Evolutionary conservation across 2,329 filamentous ascomycete genomes (phyloP).

Genomic region (Phialophora expanda): DNA sequence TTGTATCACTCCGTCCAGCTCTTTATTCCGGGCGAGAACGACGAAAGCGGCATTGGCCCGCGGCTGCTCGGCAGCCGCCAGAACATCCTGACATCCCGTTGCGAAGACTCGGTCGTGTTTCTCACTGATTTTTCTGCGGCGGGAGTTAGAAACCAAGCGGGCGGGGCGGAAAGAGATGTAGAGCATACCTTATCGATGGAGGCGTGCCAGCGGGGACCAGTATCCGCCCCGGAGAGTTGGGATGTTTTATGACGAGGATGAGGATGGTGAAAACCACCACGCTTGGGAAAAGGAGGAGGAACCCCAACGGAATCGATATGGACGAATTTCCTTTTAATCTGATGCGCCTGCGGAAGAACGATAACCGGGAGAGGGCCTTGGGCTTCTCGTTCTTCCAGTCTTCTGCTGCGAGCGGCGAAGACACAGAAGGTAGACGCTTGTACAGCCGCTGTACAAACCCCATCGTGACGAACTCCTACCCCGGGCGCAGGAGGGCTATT

Average conservation of each 20-base stretch:
- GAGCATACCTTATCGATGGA: conserved; percentile 80
- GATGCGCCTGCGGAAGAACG: conserved; percentile 85
- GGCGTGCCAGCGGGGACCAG: conserved; percentile 87
- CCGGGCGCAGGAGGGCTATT: conserved; percentile 23
- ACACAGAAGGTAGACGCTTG: conserved; percentile 57
- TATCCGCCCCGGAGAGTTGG: conserved; percentile 78
- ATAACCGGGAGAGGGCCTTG: conserved; percentile 60
- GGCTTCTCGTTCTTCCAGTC: conserved; percentile 54
- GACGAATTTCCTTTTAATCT: conserved; percentile 89
- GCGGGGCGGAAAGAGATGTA: conserved; percentile 26
- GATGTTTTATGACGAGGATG: conserved; percentile 85
- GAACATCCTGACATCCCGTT: conserved; percentile 77
- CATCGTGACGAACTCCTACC: conserved; percentile 45
- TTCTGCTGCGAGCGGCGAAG: conserved; percentile 52
- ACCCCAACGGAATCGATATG: conserved; percentile 87
- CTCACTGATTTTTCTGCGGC: conserved; percentile 86
- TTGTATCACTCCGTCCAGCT: conserved; percentile 92
- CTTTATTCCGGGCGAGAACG: conserved; percentile 92
- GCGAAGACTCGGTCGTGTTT: conserved; percentile 97
- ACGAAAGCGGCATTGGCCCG: conserved; percentile 95
- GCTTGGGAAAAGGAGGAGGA: conserved; percentile 89
- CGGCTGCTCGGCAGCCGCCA: conserved; percentile 74
- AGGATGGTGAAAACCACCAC: conserved; percentile 91
- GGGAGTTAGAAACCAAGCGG: conserved; percentile 16
- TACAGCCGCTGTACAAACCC: conserved; percentile 60